Evolutionary conservation across 1,139 yeast genomes (phyloP).

Genomic region (Saccharomyces hybrid): DNA sequence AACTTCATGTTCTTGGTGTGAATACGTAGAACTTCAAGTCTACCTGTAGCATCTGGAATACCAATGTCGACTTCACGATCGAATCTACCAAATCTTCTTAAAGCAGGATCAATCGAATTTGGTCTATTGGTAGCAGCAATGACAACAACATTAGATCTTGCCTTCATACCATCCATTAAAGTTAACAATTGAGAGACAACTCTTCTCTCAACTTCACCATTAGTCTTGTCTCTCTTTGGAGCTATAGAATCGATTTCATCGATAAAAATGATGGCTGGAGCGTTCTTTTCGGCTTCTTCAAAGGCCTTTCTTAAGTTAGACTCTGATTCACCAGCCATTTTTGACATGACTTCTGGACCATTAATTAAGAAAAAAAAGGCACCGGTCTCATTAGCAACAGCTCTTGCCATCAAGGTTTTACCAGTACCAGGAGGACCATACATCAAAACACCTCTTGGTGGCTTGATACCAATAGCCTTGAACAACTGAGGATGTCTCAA

Average conservation of each 20-base stretch:
- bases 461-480: constrained; percentile 94
- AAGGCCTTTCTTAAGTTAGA: constrained; percentile 95
- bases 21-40: constrained; percentile 88
- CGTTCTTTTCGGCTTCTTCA: constrained; percentile 98
- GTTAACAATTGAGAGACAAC: constrained; percentile 96
- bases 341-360: constrained; percentile 99
- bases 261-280: constrained; percentile 93
- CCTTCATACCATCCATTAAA: constrained; percentile 99
- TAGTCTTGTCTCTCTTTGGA: constrained; percentile 98
- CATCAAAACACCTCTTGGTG: constrained; percentile 95
- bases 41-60: constrained; percentile 97
- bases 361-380: constrained; percentile 96
- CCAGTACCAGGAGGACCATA: constrained; percentile 79
- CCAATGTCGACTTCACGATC: constrained; percentile 99
- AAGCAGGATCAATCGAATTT: constrained; percentile 95
- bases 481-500: constrained; percentile 94
- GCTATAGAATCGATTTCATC: constrained; percentile 99
- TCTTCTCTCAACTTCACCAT: constrained; percentile 98
- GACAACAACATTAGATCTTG: constrained; percentile 92
- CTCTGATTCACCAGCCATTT: constrained; percentile 99
- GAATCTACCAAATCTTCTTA: constrained; percentile 97
- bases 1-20: constrained; percentile 97
- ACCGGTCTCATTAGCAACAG: constrained; percentile 98
- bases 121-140: constrained; percentile 97
- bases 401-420: constrained; percentile 80